Percentiles rank a stretch among this genome's conserved stretches.
phyloP scores from a whole-genome alignment of 129 eudicot species.

The Ambrosia artemisiifolia region DNA sequence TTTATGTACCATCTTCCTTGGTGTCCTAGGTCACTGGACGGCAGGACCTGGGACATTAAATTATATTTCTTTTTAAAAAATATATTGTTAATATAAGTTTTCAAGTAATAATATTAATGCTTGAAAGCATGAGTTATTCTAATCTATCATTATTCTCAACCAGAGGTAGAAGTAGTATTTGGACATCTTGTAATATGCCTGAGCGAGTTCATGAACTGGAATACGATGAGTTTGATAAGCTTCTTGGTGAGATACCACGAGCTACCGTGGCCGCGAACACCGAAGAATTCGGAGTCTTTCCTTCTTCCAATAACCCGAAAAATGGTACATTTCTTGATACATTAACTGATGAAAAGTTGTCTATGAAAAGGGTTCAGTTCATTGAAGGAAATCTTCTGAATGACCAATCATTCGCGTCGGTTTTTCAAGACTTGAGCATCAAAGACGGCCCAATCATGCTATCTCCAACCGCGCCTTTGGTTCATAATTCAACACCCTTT shows the following conservation, averaged over 20 bases:
- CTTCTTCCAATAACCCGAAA: conserved; percentile 29
- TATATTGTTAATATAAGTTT: neutral
- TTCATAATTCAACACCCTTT: conserved; percentile 21
- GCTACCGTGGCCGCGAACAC: conserved; percentile 38
- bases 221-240: conserved; percentile 57
- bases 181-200: conserved; percentile 38
- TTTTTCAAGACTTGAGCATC: conserved; percentile 49
- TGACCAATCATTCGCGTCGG: conserved; percentile 45
- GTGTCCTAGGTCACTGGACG: too few relatives aligned
- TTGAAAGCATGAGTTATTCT: neutral
- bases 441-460: conserved; percentile 41
- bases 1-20: neutral
- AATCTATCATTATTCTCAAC: conserved; percentile 14
- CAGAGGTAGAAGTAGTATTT: neutral
- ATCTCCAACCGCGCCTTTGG: conserved; percentile 34
- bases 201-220: conserved; percentile 47
- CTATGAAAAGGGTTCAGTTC: conserved; percentile 31
- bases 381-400: conserved; percentile 36
- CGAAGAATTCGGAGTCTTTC: conserved; percentile 34
- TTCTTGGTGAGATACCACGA: conserved; percentile 60
- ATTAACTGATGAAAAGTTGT: conserved; percentile 32
- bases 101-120: neutral
- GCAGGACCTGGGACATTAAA: neutral
- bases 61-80: neutral
- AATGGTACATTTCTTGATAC: conserved; percentile 32